Base-by-base conservation (phyloP, 1,139 yeast genomes). In the Protomyces inouyei region DNA sequence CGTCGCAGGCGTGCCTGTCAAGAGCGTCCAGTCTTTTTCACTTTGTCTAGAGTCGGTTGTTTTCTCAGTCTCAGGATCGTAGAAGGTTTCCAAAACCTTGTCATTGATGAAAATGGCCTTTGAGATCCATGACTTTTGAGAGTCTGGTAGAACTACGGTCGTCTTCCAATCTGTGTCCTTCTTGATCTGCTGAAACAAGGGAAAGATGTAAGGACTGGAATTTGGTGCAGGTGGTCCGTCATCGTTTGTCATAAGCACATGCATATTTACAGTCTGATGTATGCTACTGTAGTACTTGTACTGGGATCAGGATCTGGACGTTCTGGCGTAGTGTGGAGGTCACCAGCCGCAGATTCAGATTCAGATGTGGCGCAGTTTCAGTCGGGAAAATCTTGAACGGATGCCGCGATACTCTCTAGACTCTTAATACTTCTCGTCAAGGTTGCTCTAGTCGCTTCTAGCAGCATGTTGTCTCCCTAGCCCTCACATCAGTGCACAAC, bases 101-200 rank as follows among this genome's bases (percentile, higher is more conserved):
- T 85, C 83, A 23, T 96, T 97, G 2, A 97, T 96, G 73, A 92
- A 85, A 76, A 92, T 97, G 12, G 98, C 98, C 75, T 93, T 93
- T 48, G 97, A 97, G 66, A 91, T 92, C 98, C 98, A 93, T 10
- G 97, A 52, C 57, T 57, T 28, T 48, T 57, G 54, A 18, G 55
- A 48, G 72, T 66, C 74, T 35, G 60, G 65, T 21, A 56, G 28
- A 45, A 53, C 65, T n/a, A 52, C 64, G 28, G 65, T 86, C 37
- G 93, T 76, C 51, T 87, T 83, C 98, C 98, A 93, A 72, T 88
- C 85, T 14, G 96, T 88, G 65, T 79, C 72, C 53, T 79, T 73
- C 54, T 74, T 74, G 64, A 93, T 80, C 64, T 89, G 89, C 69
- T 87, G 87, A 12, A 89, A 92, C 60, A 93, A 80, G 70, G 84